A percentile compares a stretch with the other conserved stretches of the same genome.
Conservation (phyloP, 495 filamentous ascomycete species). For the Aspergillus bertholletiae region DNA sequence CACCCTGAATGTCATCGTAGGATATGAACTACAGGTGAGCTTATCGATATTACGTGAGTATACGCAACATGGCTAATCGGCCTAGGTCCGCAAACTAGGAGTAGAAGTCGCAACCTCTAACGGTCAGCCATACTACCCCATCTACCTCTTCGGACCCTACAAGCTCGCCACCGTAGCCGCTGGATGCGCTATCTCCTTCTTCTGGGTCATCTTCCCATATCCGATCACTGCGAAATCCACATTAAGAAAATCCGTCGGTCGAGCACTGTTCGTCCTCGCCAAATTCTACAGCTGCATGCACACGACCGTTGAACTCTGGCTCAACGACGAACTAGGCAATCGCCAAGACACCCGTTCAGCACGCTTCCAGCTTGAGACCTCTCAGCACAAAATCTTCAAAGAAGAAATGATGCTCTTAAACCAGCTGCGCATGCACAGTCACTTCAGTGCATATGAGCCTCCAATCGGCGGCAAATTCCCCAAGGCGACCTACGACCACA, state of each 20-base stretch:
- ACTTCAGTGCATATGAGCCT: constrained; percentile 34
- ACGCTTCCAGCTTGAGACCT: constrained; percentile 15
- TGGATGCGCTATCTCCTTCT: constrained; percentile 67
- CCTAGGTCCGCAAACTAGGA: constrained; percentile 59
- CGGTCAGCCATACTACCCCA: constrained; percentile 66
- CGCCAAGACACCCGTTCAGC: constrained; percentile 22
- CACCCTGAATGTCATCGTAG: constrained; percentile 65
- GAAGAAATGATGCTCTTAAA: constrained; percentile 33
- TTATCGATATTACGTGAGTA: background rate
- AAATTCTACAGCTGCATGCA: constrained; percentile 69
- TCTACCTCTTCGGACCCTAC: constrained; percentile 66
- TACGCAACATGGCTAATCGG: constrained; percentile 1
- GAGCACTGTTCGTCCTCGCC: constrained; percentile 66
- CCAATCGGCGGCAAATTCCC: constrained; percentile 37
- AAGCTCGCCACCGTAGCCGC: constrained; percentile 65
- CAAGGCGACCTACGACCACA: constrained; percentile 27
- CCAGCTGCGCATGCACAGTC: constrained; percentile 28
- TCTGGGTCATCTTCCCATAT: constrained; percentile 77
- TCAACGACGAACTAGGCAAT: constrained; percentile 57
- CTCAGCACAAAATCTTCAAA: constrained; percentile 28
- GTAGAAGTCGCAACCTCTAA: constrained; percentile 48
- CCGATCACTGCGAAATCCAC: constrained; percentile 67
- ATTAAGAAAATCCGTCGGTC: constrained; percentile 61
- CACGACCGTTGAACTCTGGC: constrained; percentile 56
- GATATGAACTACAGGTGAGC: constrained; percentile 68